Evolutionary conservation across 2,329 filamentous ascomycete species (phyloP).

Genomic region (Alternaria alternata): DNA sequence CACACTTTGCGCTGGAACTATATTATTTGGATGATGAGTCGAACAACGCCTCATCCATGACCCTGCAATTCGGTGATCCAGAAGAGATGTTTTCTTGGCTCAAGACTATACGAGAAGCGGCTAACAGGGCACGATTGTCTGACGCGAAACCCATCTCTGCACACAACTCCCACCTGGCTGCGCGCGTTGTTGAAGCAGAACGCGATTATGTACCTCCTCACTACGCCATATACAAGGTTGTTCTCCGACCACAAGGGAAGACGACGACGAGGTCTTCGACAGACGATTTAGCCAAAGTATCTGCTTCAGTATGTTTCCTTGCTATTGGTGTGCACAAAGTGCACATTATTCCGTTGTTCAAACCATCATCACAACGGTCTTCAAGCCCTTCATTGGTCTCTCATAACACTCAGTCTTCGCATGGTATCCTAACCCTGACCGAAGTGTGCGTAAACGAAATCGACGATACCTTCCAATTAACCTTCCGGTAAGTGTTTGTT

Average conservation of each 20-base stretch:
- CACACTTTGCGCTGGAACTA: slow-evolving; percentile 72
- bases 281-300: slow-evolving; percentile 71
- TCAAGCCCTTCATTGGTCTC: slow-evolving; percentile 64
- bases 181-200: slow-evolving; percentile 69
- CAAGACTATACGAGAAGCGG: slow-evolving; percentile 66
- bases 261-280: slow-evolving; percentile 65
- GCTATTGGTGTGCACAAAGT: slow-evolving; percentile 74
- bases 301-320: slow-evolving; percentile 72
- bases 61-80: slow-evolving; percentile 69
- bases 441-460: slow-evolving; percentile 66
- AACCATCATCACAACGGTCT: slow-evolving; percentile 61
- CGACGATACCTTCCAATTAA: slow-evolving; percentile 73
- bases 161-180: slow-evolving; percentile 69
- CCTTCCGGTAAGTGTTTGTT: slow-evolving; percentile 61
- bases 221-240: slow-evolving; percentile 74
- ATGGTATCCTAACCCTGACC: slow-evolving; percentile 70
- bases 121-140: slow-evolving; percentile 62
- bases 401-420: slow-evolving; percentile 61
- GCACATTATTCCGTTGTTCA: slow-evolving; percentile 72
- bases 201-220: slow-evolving; percentile 73
- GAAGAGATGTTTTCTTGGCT: slow-evolving; percentile 73
- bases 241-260: slow-evolving; percentile 68
- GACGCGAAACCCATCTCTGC: slow-evolving; percentile 64
- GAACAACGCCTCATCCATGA: slow-evolving; percentile 67
- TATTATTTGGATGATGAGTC: slow-evolving; percentile 72